A percentile compares a stretch with the other conserved stretches of the same genome.
Evolutionary conservation across 2,329 filamentous ascomycete genomes (phyloP).

Genomic region (Thyridium curvatum): DNA sequence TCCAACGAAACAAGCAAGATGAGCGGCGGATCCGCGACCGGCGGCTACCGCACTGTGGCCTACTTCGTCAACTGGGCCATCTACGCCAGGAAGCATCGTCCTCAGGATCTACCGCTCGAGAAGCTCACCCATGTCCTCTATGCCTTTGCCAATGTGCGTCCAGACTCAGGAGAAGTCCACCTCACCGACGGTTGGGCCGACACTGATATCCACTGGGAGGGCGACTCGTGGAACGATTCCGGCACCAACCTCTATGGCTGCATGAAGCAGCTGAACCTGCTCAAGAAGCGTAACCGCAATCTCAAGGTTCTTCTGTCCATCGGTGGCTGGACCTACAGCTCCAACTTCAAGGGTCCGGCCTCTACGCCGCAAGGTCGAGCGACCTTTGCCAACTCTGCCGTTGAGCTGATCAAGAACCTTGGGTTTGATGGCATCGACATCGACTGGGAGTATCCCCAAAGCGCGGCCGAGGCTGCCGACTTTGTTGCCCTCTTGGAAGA

Average conservation of each 20-base stretch:
- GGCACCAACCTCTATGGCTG: constrained; percentile 85
- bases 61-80: constrained; percentile 83
- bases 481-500: constrained; percentile 53
- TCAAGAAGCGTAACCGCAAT: constrained; percentile 75
- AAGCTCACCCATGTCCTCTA: constrained; percentile 88
- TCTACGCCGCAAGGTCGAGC: constrained; percentile 63
- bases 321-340: constrained; percentile 87
- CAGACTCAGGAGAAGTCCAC: constrained; percentile 72
- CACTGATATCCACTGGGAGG: constrained; percentile 67
- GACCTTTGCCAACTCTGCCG: constrained; percentile 66
- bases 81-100: constrained; percentile 79
- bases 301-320: constrained; percentile 83
- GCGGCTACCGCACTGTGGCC: constrained; percentile 59
- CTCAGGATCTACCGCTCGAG: constrained; percentile 73
- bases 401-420: constrained; percentile 70
- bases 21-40: constrained; percentile 32
- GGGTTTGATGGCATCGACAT: constrained; percentile 60
- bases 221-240: constrained; percentile 62
- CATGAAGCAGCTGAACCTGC: constrained; percentile 78
- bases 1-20: constrained; percentile 16
- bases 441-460: constrained; percentile 63
- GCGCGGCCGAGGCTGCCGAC: constrained; percentile 45
- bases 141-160: constrained; percentile 78
- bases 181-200: constrained; percentile 60
- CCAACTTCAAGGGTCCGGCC: constrained; percentile 72